phyloP scores from a whole-genome alignment of 176 grass and related monocot genomes.

The sorghum (Sorghum bicolor) region DNA sequence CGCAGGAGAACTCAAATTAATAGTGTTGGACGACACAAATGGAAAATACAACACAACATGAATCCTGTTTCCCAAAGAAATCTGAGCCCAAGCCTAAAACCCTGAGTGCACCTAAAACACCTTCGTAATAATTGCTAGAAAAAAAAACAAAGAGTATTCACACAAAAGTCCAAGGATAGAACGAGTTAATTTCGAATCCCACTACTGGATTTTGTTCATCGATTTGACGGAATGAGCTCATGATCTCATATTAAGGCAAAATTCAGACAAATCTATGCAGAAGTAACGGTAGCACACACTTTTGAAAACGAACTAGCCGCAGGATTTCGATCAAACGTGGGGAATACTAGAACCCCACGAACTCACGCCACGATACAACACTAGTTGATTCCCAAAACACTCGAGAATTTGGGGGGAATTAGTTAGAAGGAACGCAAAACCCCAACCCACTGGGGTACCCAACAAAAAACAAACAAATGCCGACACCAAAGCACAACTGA shows the following conservation, averaged over 20 bases:
- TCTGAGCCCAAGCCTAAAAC: slow-evolving; percentile 2
- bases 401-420: slow-evolving; percentile 1
- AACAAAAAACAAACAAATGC: slow-evolving; percentile 11
- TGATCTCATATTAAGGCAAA: not conserved
- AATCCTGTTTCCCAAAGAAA: not conserved
- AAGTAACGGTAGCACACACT: not conserved
- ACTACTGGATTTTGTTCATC: not conserved
- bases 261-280: not conserved
- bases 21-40: not conserved
- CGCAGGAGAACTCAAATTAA: slow-evolving; percentile 7
- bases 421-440: not conserved
- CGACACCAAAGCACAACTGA: not conserved
- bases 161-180: not conserved
- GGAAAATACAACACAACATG: not conserved
- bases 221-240: not conserved
- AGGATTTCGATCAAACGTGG: not conserved
- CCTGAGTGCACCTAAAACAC: not conserved
- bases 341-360: not conserved
- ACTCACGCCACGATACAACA: not conserved
- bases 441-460: not conserved
- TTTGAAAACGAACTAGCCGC: not conserved
- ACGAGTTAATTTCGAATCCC: not conserved
- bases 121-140: not conserved
- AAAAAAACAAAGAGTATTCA: not conserved
- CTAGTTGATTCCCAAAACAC: not conserved